A percentile compares a stretch with the other conserved stretches of the same genome.
phyloP scores from a whole-genome alignment of 2,329 filamentous ascomycete genomes.

The Fusarium irregulare region DNA sequence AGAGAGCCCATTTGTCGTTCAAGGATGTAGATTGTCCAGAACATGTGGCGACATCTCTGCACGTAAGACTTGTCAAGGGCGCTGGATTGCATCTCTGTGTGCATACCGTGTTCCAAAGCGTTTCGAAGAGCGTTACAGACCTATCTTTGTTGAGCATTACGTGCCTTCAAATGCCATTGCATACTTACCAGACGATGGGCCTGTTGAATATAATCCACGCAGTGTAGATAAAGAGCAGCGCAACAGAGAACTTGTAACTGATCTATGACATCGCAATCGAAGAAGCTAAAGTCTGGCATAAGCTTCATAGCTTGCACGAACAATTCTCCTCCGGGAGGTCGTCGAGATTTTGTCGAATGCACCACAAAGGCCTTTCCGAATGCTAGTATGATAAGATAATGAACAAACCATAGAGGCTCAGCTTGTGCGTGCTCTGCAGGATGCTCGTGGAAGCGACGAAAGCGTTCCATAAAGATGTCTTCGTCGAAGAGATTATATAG shows the following conservation, averaged over 20 bases:
- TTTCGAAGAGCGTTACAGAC: constrained; percentile 29
- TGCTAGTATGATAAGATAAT: constrained; percentile 37
- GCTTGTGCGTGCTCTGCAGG: constrained; percentile 1
- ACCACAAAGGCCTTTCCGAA: constrained; percentile 39
- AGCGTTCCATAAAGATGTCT: constrained; percentile 32
- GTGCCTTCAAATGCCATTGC: accelerated
- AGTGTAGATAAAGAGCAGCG: constrained; percentile 32
- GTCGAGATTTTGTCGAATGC: constrained; percentile 29
- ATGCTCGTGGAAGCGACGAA: constrained; percentile 22
- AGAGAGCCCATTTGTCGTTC: constrained; percentile 35
- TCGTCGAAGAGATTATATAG: constrained; percentile 36
- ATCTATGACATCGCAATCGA: constrained; percentile 27
- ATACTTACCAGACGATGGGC: constrained; percentile 24
- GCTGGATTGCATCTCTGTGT: constrained; percentile 35
- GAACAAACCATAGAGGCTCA: constrained; percentile 34
- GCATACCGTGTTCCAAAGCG: constrained; percentile 30
- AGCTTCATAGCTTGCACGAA: constrained; percentile 38
- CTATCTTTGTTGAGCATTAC: not conserved
- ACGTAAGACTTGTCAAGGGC: constrained; percentile 23
- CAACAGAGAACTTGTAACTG: constrained; percentile 37
- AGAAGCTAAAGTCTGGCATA: constrained; percentile 38
- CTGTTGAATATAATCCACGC: constrained; percentile 17
- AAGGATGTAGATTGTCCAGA: constrained; percentile 39
- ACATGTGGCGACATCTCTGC: constrained; percentile 24
- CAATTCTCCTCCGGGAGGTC: constrained; percentile 30